phyloP scores from a whole-genome alignment of 2,329 filamentous ascomycete species.

The Colletotrichum brevisporum region DNA sequence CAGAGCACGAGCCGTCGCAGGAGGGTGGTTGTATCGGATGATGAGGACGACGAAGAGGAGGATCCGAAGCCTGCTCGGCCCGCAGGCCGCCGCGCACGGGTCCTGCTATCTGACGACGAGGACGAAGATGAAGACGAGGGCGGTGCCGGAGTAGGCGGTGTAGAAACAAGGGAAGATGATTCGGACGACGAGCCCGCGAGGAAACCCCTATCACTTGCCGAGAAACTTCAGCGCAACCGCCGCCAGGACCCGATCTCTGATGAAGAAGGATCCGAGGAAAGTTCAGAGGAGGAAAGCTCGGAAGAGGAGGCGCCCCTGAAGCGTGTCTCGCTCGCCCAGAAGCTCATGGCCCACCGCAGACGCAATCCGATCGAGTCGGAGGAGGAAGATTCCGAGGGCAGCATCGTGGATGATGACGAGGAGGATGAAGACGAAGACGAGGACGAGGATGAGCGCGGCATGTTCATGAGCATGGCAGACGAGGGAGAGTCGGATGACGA shows the following conservation, averaged over 20 bases:
- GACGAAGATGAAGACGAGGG: slow-evolving; percentile 38
- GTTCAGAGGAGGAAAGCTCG: slow-evolving; percentile 33
- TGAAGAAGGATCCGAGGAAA: slow-evolving; percentile 27
- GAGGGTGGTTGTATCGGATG: slow-evolving; percentile 43
- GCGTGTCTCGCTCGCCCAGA: slow-evolving; percentile 44
- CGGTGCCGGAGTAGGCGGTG: slow-evolving; percentile 12
- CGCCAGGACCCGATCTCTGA: slow-evolving; percentile 26
- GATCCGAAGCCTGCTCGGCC: slow-evolving; percentile 1
- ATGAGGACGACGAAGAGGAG: slow-evolving; percentile 37
- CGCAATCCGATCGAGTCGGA: slow-evolving; percentile 41
- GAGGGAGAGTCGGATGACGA: slow-evolving; percentile 43
- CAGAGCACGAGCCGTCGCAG: slow-evolving; percentile 39
- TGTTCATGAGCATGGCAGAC: slow-evolving; percentile 52
- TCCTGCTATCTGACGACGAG: slow-evolving; percentile 24
- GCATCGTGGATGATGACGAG: slow-evolving; percentile 41
- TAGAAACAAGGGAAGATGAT: not conserved
- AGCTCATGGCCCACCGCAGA: slow-evolving; percentile 43
- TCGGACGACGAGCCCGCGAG: not conserved
- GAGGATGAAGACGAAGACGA: slow-evolving; percentile 41
- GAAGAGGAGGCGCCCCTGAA: slow-evolving; percentile 35
- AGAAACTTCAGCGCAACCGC: slow-evolving; percentile 31
- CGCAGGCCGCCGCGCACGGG: slow-evolving; percentile 16
- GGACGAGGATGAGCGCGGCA: slow-evolving; percentile 43
- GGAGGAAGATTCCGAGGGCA: slow-evolving; percentile 42
- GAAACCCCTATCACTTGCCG: slow-evolving; percentile 17